Percentiles rank a stretch among this genome's conserved stretches.
Evolutionary conservation across 2,329 filamentous ascomycete genomes (phyloP).

Genomic region (Hypomyces rosellus): DNA sequence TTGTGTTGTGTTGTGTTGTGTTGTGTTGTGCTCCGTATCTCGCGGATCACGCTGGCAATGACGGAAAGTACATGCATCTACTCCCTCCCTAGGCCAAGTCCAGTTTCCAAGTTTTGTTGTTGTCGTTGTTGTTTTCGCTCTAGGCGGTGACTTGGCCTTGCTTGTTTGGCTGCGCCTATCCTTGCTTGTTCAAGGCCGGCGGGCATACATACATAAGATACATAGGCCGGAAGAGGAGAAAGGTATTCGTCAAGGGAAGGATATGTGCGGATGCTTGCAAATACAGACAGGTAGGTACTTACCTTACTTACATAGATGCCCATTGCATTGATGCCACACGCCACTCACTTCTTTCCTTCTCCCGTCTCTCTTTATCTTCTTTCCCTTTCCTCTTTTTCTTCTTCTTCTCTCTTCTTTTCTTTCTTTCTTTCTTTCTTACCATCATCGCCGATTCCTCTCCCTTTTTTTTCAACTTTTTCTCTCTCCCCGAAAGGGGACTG

Average conservation of each 20-base stretch:
- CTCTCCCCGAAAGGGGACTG: background rate
- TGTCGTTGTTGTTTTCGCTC: background rate
- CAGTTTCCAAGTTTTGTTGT: background rate
- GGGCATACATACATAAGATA: too few relatives aligned
- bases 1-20: too few relatives aligned
- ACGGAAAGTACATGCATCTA: too few relatives aligned
- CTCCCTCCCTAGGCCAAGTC: too few relatives aligned
- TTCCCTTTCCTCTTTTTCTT: background rate
- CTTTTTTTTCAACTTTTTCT: background rate
- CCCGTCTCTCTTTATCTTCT: background rate
- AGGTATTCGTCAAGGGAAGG: too few relatives aligned
- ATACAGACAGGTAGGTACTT: too few relatives aligned
- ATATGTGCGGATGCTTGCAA: too few relatives aligned
- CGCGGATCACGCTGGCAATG: too few relatives aligned
- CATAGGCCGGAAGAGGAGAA: too few relatives aligned
- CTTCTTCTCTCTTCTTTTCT: background rate
- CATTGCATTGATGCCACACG: constrained; percentile 8
- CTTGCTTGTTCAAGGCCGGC: too few relatives aligned
- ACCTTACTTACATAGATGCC: background rate
- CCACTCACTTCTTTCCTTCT: background rate
- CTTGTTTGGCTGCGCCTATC: too few relatives aligned
- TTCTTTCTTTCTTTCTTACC: background rate
- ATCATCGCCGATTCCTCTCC: background rate
- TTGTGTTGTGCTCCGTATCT: too few relatives aligned
- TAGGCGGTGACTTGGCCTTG: background rate